phyloP scores from a whole-genome alignment of 345 rosid species.

The Rubroshorea leprosula region DNA sequence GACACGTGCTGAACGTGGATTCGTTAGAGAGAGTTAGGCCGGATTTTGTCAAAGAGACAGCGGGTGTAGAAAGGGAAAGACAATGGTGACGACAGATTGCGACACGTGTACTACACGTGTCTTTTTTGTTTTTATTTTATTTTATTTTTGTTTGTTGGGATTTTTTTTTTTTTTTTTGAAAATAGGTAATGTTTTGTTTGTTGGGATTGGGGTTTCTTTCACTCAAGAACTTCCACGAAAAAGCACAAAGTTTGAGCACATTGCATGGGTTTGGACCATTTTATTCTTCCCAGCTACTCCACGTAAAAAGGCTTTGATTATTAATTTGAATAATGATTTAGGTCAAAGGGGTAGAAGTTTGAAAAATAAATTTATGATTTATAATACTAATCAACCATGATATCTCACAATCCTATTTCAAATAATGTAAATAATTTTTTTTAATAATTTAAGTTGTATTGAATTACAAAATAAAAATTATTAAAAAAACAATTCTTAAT shows the following conservation, averaged over 20 bases:
- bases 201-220: constrained; percentile 44
- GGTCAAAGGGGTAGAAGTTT: too few relatives aligned
- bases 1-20: constrained; percentile 24
- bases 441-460: too few relatives aligned
- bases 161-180: neutral
- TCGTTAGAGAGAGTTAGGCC: constrained; percentile 31
- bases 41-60: constrained; percentile 18
- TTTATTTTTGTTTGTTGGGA: neutral
- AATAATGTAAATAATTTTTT: too few relatives aligned
- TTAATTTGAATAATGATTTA: too few relatives aligned
- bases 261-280: constrained; percentile 7
- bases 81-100: neutral
- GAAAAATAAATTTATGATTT: too few relatives aligned
- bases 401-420: too few relatives aligned
- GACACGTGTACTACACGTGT: constrained; percentile 22
- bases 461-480: too few relatives aligned
- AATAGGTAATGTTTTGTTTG: too few relatives aligned
- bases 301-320: too few relatives aligned
- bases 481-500: too few relatives aligned
- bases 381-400: too few relatives aligned
- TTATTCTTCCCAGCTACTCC: neutral
- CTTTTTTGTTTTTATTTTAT: neutral
- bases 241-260: constrained; percentile 13
- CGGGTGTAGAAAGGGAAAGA: neutral
- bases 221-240: constrained; percentile 36